Evolutionary conservation across 2,329 filamentous ascomycete species (phyloP).

Genomic region (Colletotrichum godetiae): DNA sequence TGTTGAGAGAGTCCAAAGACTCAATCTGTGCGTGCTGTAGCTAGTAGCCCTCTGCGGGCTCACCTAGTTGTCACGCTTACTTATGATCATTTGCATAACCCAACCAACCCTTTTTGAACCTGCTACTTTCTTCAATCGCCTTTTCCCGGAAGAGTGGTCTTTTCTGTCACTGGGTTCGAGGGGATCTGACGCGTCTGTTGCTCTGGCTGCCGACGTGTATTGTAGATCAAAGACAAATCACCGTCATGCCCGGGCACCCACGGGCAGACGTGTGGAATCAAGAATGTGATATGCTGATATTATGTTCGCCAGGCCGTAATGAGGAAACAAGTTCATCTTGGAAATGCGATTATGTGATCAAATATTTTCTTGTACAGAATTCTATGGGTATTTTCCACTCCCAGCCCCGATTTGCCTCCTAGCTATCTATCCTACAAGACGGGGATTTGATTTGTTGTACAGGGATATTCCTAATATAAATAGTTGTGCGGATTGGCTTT

Average conservation of each 20-base stretch:
- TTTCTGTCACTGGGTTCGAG: not conserved
- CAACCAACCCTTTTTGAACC: not conserved
- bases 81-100: conserved; percentile 30
- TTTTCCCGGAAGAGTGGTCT: not conserved
- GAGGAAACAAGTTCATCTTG: too few relatives aligned
- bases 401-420: not conserved
- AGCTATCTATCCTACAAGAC: not conserved
- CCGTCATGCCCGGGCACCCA: too few relatives aligned
- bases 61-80: conserved; percentile 20
- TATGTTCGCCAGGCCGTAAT: too few relatives aligned
- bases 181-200: not conserved
- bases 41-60: conserved; percentile 6
- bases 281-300: too few relatives aligned
- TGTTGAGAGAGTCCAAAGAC: conserved; percentile 12
- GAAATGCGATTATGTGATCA: not conserved
- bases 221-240: too few relatives aligned
- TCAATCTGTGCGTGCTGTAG: conserved; percentile 12
- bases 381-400: not conserved
- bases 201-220: too few relatives aligned
- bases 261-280: too few relatives aligned
- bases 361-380: not conserved
- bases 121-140: not conserved
- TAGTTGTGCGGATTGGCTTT: not conserved
- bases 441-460: not conserved
- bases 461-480: not conserved